phyloP scores from a whole-genome alignment of 495 filamentous ascomycete species.

The Podospora fimiseda region DNA sequence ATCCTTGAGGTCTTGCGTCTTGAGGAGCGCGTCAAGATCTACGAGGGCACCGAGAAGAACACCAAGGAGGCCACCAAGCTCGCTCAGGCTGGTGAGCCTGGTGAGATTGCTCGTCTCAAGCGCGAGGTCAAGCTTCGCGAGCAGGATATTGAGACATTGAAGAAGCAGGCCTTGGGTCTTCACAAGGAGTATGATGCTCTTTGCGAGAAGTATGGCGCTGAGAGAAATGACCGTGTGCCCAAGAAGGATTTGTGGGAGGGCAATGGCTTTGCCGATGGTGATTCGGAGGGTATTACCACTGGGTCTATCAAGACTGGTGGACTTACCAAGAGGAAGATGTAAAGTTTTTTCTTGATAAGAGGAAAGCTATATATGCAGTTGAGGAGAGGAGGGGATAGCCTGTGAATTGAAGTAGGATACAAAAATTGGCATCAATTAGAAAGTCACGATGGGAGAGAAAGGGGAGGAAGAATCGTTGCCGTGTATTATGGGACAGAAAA shows the following conservation, averaged over 20 bases:
- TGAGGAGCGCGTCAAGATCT: conserved; percentile 83
- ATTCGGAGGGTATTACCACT: not conserved
- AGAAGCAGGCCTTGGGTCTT: conserved; percentile 76
- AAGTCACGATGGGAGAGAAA: not conserved
- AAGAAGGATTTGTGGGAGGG: conserved; percentile 62
- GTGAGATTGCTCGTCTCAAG: conserved; percentile 53
- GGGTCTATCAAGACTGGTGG: not conserved
- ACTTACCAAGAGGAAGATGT: not conserved
- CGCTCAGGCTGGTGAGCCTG: conserved; percentile 63
- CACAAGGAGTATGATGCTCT: conserved; percentile 74
- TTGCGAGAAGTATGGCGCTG: conserved; percentile 65
- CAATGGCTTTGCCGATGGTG: conserved; percentile 7
- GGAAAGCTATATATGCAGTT: not conserved
- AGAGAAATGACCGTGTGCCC: conserved; percentile 43
- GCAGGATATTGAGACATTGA: conserved; percentile 69
- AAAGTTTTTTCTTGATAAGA: not conserved
- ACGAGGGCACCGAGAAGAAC: conserved; percentile 68
- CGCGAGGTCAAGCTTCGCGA: conserved; percentile 67
- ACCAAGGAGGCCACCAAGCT: conserved; percentile 70
- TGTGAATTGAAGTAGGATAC: not conserved
- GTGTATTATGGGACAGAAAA: not conserved
- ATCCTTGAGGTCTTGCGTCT: conserved; percentile 91
- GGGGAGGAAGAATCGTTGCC: not conserved
- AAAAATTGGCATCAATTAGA: not conserved
- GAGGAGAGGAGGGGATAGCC: not conserved